These are phyloP conservation scores for Phytophthora pinifolia DNA, from an alignment of 352 stramenopile genomes.

Conservation along the genomic window DNA sequence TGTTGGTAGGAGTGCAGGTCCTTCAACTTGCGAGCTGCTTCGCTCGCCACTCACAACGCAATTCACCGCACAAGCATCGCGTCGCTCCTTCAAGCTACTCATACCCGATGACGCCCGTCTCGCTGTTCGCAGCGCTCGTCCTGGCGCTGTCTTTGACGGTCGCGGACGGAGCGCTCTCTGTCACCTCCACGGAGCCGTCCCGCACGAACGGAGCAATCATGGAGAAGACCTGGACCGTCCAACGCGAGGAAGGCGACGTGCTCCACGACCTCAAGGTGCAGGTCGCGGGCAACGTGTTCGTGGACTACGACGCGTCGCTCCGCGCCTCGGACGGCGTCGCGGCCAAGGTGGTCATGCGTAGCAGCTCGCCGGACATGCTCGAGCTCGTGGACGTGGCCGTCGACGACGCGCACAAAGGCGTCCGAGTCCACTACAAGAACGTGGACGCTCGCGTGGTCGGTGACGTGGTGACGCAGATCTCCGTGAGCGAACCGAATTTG, in stretches of 20 bases:
- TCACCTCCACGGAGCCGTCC: slow-evolving; percentile 13
- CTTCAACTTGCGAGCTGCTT: slow-evolving; percentile 19
- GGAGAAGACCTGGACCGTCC: slow-evolving; percentile 38
- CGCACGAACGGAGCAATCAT: slow-evolving; percentile 15
- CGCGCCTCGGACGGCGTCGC: slow-evolving; percentile 7
- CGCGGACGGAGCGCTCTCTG: slow-evolving; percentile 9
- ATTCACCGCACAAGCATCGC: slow-evolving; percentile 10
- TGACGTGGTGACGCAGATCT: slow-evolving; percentile 34
- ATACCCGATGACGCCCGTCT: slow-evolving; percentile 11
- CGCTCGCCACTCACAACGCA: slow-evolving; percentile 18
- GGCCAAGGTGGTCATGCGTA: slow-evolving; percentile 34
- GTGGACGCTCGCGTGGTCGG: slow-evolving; percentile 29
- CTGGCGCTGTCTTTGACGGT: slow-evolving; percentile 6
- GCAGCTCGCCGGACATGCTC: slow-evolving; percentile 29
- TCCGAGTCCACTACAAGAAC: slow-evolving; percentile 52
- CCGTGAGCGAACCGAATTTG: slow-evolving; percentile 26
- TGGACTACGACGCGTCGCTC: slow-evolving; percentile 39
- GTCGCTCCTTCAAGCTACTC: neutral
- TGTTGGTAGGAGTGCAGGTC: slow-evolving; percentile 26
- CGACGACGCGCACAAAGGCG: slow-evolving; percentile 21
- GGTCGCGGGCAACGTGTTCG: slow-evolving; percentile 40
- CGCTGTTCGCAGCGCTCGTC: slow-evolving; percentile 6
- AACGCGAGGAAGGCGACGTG: slow-evolving; percentile 5
- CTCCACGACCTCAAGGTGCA: slow-evolving; percentile 28
- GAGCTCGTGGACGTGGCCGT: slow-evolving; percentile 35